phyloP scores from a whole-genome alignment of 192 early-diverging fungal species.

The Rhizophagus prolifer region DNA sequence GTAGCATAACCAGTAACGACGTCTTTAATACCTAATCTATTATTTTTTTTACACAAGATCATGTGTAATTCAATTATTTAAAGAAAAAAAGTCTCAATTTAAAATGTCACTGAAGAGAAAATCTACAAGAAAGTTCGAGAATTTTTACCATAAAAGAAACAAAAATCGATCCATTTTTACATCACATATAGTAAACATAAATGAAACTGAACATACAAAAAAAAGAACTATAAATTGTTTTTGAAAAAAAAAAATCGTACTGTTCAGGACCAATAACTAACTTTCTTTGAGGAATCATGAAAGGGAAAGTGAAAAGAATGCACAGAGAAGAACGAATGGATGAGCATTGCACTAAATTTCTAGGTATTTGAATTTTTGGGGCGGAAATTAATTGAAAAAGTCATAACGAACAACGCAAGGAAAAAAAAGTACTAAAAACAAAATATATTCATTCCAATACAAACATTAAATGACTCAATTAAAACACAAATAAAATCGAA shows the following conservation, averaged over 20 bases:
- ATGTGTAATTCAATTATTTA: background rate
- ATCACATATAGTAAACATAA: background rate
- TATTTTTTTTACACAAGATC: background rate
- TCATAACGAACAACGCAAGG: background rate
- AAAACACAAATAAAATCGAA: background rate
- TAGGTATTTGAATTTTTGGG: background rate
- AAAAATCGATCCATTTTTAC: background rate
- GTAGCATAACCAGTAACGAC: no score
- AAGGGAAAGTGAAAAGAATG: background rate
- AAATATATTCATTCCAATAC: background rate
- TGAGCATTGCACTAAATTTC: background rate
- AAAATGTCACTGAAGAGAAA: background rate
- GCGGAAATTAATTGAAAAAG: background rate
- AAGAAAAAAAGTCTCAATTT: background rate
- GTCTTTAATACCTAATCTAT: background rate
- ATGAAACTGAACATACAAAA: background rate
- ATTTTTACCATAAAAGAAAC: background rate
- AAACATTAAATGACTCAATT: background rate
- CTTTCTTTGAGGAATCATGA: background rate
- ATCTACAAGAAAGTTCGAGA: background rate
- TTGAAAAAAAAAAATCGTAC: background rate
- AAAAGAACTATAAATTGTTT: background rate
- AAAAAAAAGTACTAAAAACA: background rate
- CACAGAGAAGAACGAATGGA: background rate
- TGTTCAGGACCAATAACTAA: background rate